Evolutionary conservation across 2,329 filamentous ascomycete genomes (phyloP), one percentile per base, ranked within the genome.

Genomic region (Conoideocrella luteorostrata): DNA sequence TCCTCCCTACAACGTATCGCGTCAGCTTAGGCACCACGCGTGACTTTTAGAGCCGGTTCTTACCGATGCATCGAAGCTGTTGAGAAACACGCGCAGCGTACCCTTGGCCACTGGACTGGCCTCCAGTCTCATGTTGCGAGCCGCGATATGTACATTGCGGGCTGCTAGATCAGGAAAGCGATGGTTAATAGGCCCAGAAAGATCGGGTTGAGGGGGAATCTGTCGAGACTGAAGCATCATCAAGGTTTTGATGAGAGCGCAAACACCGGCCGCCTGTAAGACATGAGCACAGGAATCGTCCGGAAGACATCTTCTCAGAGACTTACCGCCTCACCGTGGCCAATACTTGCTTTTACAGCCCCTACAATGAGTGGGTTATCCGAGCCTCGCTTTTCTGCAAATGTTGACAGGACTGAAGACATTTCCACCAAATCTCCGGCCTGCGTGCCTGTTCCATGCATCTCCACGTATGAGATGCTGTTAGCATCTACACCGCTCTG

Each of bases 381-480:
- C 1, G 21, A 4, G 17, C 29, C 20, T 34, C 41, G 41, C 13
- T 18, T 22, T 7, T 12, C 66, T 13, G 34, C 17, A 15, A 71
- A 71, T 7, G 18, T 22, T n/a, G 20, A 20, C 46, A 70, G 61
- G 9, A 81, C 80, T 41, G 93, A 84, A 1, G 84, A 88, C 3
- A 93, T 85, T 61, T 94, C 88, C 6, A 80, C 84, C 9, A 80
- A 82, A 57, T 94, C 88, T 48, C 88, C 88, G 35, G 86, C 86
- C 61, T 91, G 86, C 0, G 88, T 94, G 30, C 88, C 88, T 3
- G 88, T 94, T 11, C 88, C 88, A 62, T 94, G 88, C 80, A 91
- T 88, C 64, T 94, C 88, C 7, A 93, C 84, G 56, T 89, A 91
- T 62, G 81, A 80, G 39, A 94, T 76, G 50, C 88, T 84, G 43